Base-by-base conservation (phyloP, 78 protist species). In the Emiliania huxleyi region DNA sequence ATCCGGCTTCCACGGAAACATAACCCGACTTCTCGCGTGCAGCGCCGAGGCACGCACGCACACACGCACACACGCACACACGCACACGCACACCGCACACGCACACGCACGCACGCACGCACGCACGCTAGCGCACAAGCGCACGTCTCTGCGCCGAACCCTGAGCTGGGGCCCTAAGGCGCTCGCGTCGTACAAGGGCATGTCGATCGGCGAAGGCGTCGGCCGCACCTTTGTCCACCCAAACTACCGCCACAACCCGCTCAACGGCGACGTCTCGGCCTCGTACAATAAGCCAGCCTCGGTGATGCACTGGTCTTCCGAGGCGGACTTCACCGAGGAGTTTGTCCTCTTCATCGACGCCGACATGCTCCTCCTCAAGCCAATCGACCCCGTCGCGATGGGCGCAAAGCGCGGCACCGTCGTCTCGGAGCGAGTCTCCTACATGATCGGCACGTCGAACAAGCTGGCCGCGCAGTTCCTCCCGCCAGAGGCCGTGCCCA, bases 21-120 rank as follows among this genome's bases (percentile, higher is more conserved):
- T 81, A 35, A 81, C 89, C 26, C 89, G 89, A 40, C 89, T 81
- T 18, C 89, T 81, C 26, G 89, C 89, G 25, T 81, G 89, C 55
- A n/a, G n/a, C n/a, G n/a, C n/a, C n/a, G n/a, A n/a, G n/a, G n/a
- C n/a, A n/a, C n/a, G n/a, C n/a, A n/a, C n/a, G n/a, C n/a, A n/a
- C n/a, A n/a, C n/a, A n/a, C n/a, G n/a, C n/a, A n/a, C n/a, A n/a
- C n/a, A n/a, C n/a, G n/a, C n/a, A n/a, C n/a, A n/a, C n/a, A n/a
- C n/a, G n/a, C n/a, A n/a, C n/a, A n/a, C n/a, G n/a, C n/a, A n/a
- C n/a, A n/a, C n/a, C n/a, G n/a, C n/a, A n/a, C n/a, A n/a, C n/a
- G n/a, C n/a, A n/a, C n/a, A n/a, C n/a, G n/a, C n/a, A n/a, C n/a
- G n/a, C n/a, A n/a, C n/a, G n/a, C n/a, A n/a, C n/a, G n/a, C n/a